phyloP scores from a whole-genome alignment of 257 asterid species.

The Przewalskia tangutica region DNA sequence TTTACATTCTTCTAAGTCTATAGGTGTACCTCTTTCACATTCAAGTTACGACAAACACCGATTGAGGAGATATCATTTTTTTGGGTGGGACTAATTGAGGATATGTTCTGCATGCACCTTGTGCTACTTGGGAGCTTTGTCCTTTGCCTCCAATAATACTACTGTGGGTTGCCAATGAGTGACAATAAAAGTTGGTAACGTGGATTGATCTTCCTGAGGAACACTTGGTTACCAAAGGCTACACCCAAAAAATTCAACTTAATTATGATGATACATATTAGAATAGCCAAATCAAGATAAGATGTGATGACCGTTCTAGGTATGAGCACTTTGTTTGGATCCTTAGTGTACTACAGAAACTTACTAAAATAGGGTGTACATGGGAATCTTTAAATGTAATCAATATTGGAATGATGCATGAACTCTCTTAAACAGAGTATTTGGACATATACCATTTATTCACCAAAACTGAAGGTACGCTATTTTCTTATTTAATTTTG shows the following conservation, averaged over 20 bases:
- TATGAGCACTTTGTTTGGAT: not conserved
- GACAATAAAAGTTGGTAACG: not conserved
- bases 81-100: not conserved
- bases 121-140: not conserved
- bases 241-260: not conserved
- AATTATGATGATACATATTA: not conserved
- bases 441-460: not conserved
- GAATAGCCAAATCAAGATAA: not conserved
- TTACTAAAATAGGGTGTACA: not conserved
- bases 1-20: not conserved
- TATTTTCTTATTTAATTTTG: not conserved
- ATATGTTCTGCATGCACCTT: not conserved
- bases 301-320: not conserved
- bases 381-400: not conserved
- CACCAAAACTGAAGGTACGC: not conserved
- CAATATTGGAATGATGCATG: not conserved
- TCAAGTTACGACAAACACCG: not conserved
- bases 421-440: not conserved
- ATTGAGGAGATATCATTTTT: not conserved
- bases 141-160: not conserved
- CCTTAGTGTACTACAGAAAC: not conserved
- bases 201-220: not conserved
- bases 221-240: not conserved
- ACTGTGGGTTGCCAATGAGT: not conserved
- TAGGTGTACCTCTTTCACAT: not conserved